phyloP scores from a whole-genome alignment of 345 rosid species.

The Camelina laxa region DNA sequence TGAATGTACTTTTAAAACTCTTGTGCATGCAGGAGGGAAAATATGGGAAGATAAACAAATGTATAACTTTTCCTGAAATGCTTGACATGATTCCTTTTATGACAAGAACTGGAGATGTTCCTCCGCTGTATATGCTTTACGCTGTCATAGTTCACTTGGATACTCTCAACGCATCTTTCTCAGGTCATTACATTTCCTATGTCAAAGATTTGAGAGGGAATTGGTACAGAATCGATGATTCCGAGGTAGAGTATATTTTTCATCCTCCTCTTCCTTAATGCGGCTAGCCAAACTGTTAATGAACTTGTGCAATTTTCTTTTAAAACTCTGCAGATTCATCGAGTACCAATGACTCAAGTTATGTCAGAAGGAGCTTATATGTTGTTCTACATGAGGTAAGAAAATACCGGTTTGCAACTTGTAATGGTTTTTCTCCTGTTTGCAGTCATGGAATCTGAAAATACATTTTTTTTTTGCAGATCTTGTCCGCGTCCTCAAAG shows the following conservation, averaged over 20 bases:
- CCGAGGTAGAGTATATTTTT: conserved; percentile 54
- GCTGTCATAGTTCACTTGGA: conserved; percentile 87
- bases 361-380: conserved; percentile 96
- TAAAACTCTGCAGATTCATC: conserved; percentile 59
- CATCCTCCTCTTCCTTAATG: conserved; percentile 3
- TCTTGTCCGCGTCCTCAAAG: conserved; percentile 68
- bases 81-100: conserved; percentile 83
- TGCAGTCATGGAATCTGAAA: background rate
- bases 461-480: conserved; percentile 41
- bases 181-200: conserved; percentile 84
- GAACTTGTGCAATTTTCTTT: background rate
- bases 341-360: conserved; percentile 76
- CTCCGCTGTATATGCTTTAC: conserved; percentile 80
- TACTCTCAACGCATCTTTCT: conserved; percentile 79
- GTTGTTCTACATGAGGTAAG: conserved; percentile 83
- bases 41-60: conserved; percentile 78
- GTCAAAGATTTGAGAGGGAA: conserved; percentile 71
- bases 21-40: conserved; percentile 66
- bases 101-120: conserved; percentile 69
- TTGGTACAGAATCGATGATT: conserved; percentile 83
- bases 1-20: background rate
- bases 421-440: background rate
- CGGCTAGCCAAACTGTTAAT: background rate
- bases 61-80: conserved; percentile 80
- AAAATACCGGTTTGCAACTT: background rate